Conservation (phyloP, 305 asterid genomes). For the Caryopteris hybrid region DNA sequence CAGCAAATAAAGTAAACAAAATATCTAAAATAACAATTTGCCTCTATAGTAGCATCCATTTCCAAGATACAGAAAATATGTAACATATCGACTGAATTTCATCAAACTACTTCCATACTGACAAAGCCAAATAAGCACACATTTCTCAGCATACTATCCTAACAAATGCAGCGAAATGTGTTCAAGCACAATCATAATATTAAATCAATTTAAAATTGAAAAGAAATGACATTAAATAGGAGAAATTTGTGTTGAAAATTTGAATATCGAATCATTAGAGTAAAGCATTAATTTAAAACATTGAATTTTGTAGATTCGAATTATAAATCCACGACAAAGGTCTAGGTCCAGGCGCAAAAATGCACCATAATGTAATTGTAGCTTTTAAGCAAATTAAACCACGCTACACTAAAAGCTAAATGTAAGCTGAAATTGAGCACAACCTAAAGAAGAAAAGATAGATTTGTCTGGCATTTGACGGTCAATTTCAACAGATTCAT, state of each 20-base stretch:
- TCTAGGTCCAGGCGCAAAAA: conserved; percentile 14
- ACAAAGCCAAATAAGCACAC: conserved; percentile 6
- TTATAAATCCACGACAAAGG: conserved; percentile 21
- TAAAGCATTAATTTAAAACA: conserved; percentile 9
- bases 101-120: not conserved
- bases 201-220: conserved; percentile 13
- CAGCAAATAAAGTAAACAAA: too few relatives aligned
- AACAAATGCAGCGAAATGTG: conserved; percentile 2
- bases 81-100: too few relatives aligned
- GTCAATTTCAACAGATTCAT: conserved; percentile 37
- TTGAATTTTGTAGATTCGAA: conserved; percentile 13
- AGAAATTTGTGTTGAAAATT: not conserved
- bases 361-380: conserved; percentile 15
- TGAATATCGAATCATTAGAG: conserved; percentile 11
- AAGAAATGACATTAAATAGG: conserved; percentile 9
- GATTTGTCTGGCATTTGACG: conserved; percentile 14
- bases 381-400: conserved; percentile 15
- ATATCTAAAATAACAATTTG: too few relatives aligned
- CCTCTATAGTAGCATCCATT: too few relatives aligned
- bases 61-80: too few relatives aligned
- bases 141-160: conserved; percentile 5
- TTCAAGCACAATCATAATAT: conserved; percentile 17
- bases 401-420: not conserved
- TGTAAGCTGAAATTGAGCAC: conserved; percentile 5
- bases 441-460: not conserved